Evolutionary conservation across 148 eudicot genomes (phyloP).

Genomic region (Camellia japonica): DNA sequence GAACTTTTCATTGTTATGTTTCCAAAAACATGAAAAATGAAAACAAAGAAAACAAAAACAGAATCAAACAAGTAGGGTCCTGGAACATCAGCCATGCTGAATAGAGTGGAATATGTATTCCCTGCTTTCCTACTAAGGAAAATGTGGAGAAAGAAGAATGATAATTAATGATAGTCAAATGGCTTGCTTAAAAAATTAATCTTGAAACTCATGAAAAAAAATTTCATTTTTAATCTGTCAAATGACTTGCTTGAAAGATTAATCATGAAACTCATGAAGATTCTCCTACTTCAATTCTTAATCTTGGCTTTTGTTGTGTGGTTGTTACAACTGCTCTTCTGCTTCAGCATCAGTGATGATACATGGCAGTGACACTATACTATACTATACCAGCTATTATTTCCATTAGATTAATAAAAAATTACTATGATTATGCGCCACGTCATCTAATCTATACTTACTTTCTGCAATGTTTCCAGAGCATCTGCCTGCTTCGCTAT

Average conservation of each 20-base stretch:
- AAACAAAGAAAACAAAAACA: not conserved
- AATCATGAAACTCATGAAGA: not conserved
- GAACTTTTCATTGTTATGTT: too few relatives aligned
- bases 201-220: not conserved
- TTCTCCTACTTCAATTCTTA: constrained; percentile 1
- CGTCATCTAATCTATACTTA: not conserved
- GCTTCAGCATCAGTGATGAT: not conserved
- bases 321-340: constrained; percentile 8
- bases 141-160: not conserved
- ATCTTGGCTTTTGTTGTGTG: not conserved
- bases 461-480: not conserved
- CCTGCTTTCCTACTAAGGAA: not conserved
- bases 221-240: not conserved
- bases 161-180: not conserved
- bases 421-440: not conserved
- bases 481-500: not conserved
- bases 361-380: not conserved
- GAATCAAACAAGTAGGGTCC: not conserved
- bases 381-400: not conserved
- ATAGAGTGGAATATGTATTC: not conserved
- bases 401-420: not conserved
- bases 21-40: not conserved
- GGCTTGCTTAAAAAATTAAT: not conserved
- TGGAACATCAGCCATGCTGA: not conserved
- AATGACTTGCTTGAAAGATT: not conserved